Percentiles rank a stretch among this genome's conserved stretches.
Evolutionary conservation across 1,284 basidiomycete species (phyloP).

Genomic region (Macrocystidia cucumis): DNA sequence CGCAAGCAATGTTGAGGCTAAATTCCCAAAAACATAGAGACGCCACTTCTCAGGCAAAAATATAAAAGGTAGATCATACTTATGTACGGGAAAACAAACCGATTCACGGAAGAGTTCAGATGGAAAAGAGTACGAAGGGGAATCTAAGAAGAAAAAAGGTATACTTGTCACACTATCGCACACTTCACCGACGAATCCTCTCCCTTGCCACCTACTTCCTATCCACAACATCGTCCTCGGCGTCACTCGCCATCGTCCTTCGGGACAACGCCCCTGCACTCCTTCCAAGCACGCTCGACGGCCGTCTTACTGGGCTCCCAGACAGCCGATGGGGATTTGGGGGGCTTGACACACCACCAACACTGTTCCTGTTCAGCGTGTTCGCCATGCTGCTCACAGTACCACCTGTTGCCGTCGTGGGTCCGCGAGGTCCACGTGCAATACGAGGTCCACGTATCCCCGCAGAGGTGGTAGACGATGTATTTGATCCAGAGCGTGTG

Average conservation of each 20-base stretch:
- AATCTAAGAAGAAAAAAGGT: too few relatives aligned
- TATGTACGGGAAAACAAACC: too few relatives aligned
- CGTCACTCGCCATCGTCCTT: slow-evolving; percentile 74
- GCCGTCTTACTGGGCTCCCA: slow-evolving; percentile 32
- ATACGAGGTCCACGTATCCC: slow-evolving; percentile 28
- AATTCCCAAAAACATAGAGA: too few relatives aligned
- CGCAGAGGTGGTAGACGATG: too few relatives aligned
- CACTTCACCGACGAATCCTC: too few relatives aligned
- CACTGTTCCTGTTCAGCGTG: slow-evolving; percentile 42
- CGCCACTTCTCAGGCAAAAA: too few relatives aligned
- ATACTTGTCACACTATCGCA: too few relatives aligned
- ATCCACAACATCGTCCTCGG: slow-evolving; percentile 64
- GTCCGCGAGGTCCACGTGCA: slow-evolving; percentile 38
- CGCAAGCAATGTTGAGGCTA: too few relatives aligned
- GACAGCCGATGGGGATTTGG: slow-evolving; percentile 34
- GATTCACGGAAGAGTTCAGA: too few relatives aligned
- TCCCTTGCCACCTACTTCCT: slow-evolving; percentile 25
- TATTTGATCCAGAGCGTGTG: slow-evolving; percentile 23
- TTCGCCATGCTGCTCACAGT: slow-evolving; percentile 48
- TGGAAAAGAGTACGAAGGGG: too few relatives aligned
- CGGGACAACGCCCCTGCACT: slow-evolving; percentile 56
- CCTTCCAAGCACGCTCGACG: slow-evolving; percentile 37
- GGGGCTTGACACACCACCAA: slow-evolving; percentile 26
- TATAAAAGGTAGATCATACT: too few relatives aligned
- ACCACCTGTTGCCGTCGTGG: slow-evolving; percentile 39